Percentiles rank a stretch among this genome's conserved stretches.
These are phyloP conservation scores for Saraca asoca DNA, from an alignment of 331 rosid species.

Conservation along the genomic window DNA sequence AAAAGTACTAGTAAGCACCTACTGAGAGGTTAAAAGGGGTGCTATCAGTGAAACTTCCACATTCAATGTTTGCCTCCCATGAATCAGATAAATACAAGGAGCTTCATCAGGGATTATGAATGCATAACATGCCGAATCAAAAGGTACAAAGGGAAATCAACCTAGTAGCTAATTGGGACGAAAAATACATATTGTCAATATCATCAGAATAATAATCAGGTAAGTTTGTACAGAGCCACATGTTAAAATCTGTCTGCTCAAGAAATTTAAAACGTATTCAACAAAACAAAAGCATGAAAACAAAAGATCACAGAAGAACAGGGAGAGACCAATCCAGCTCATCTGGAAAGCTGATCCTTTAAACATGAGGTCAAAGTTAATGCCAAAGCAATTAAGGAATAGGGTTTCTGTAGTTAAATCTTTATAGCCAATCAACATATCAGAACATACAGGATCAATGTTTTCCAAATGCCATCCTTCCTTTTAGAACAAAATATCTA, in stretches of 20 bases:
- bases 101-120: constrained; percentile 48
- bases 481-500: no score
- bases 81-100: constrained; percentile 44
- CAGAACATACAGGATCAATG: no score
- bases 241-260: not conserved
- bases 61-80: constrained; percentile 42
- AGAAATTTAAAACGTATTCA: no score
- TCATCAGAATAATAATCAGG: not conserved
- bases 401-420: no score
- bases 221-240: constrained; percentile 10
- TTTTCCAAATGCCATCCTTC: no score
- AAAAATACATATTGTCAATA: constrained; percentile 9
- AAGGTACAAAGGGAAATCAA: constrained; percentile 1
- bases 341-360: no score
- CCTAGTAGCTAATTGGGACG: constrained; percentile 7
- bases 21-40: constrained; percentile 31
- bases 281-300: no score
- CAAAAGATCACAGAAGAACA: no score
- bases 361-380: no score
- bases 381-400: no score
- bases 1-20: constrained; percentile 42
- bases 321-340: no score
- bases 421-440: no score
- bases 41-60: constrained; percentile 39
- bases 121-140: constrained; percentile 18